Evolutionary conservation across 2,329 filamentous ascomycete genomes (phyloP).

Genomic region (Aspergillus eucalypticola): DNA sequence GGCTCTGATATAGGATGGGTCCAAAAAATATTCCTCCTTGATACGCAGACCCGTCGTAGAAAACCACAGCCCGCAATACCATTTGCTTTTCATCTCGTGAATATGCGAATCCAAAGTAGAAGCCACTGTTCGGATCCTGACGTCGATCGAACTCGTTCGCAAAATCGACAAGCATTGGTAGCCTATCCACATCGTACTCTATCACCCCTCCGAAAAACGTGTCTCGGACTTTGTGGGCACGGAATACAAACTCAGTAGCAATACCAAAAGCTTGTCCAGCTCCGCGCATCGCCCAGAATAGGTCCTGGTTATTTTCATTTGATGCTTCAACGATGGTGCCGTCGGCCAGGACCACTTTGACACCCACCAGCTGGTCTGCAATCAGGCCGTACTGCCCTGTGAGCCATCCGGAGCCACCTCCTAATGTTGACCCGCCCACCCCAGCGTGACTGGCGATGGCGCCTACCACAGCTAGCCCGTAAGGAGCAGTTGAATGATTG

Average conservation of each 20-base stretch:
- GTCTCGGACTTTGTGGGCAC: conserved; percentile 5
- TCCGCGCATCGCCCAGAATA: conserved; percentile 50
- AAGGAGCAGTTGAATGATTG: not conserved
- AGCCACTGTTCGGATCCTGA: conserved; percentile 12
- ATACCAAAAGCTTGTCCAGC: conserved; percentile 47
- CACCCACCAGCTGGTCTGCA: not conserved
- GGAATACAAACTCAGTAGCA: conserved; percentile 43
- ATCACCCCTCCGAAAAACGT: conserved; percentile 8
- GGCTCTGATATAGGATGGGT: not conserved
- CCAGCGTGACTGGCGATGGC: not conserved
- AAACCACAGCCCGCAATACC: not conserved
- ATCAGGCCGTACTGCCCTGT: not conserved
- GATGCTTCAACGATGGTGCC: conserved; percentile 40
- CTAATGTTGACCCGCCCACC: not conserved
- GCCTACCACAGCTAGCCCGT: not conserved
- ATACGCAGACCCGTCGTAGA: conserved; percentile 5
- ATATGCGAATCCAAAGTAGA: conserved; percentile 13
- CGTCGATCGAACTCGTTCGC: conserved; percentile 11
- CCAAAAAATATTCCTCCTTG: conserved; percentile 7
- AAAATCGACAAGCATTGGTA: conserved; percentile 11
- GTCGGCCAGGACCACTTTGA: conserved; percentile 17
- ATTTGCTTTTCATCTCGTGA: not conserved
- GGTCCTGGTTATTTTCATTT: conserved; percentile 45
- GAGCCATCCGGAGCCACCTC: not conserved
- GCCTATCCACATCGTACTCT: conserved; percentile 1